Conservation (phyloP, 2,329 filamentous ascomycete genomes). For the Diaporthe vaccinii region DNA sequence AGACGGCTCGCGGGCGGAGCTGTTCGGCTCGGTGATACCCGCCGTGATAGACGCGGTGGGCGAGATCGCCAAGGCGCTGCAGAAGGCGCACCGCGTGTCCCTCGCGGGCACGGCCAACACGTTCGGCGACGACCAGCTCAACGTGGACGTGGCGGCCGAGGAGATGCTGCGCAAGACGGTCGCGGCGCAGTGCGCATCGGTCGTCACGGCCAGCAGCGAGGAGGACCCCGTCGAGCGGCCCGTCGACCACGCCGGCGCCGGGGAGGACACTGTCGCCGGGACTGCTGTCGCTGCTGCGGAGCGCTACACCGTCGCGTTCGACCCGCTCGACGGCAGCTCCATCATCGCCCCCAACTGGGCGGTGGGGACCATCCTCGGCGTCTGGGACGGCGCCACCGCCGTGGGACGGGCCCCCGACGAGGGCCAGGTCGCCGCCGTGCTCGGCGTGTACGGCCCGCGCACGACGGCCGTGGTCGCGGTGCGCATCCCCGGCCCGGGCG, state of each 20-base stretch:
- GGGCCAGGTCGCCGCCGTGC: conserved; percentile 62
- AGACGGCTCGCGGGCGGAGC: conserved; percentile 46
- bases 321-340: conserved; percentile 74
- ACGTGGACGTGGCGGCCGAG: conserved; percentile 69
- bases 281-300: conserved; percentile 48
- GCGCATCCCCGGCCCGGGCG: conserved; percentile 55
- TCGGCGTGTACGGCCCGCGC: conserved; percentile 68
- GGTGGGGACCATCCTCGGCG: conserved; percentile 70
- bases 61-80: conserved; percentile 59
- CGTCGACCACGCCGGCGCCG: conserved; percentile 41
- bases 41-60: conserved; percentile 60
- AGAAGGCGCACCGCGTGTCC: conserved; percentile 59
- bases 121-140: conserved; percentile 72
- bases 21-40: conserved; percentile 63
- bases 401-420: conserved; percentile 53
- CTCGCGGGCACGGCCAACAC: conserved; percentile 65
- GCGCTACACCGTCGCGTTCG: conserved; percentile 71
- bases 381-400: conserved; percentile 67
- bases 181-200: conserved; percentile 55
- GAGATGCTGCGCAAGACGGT: conserved; percentile 60
- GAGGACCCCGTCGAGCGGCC: conserved; percentile 69
- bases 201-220: conserved; percentile 69
- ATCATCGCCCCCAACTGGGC: conserved; percentile 71
- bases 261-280: no score
- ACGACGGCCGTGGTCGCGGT: conserved; percentile 69